Percentiles rank a stretch among this genome's conserved stretches.
Conservation (phyloP, 768 basidiomycete genomes). For the Crepidotus variabilis region DNA sequence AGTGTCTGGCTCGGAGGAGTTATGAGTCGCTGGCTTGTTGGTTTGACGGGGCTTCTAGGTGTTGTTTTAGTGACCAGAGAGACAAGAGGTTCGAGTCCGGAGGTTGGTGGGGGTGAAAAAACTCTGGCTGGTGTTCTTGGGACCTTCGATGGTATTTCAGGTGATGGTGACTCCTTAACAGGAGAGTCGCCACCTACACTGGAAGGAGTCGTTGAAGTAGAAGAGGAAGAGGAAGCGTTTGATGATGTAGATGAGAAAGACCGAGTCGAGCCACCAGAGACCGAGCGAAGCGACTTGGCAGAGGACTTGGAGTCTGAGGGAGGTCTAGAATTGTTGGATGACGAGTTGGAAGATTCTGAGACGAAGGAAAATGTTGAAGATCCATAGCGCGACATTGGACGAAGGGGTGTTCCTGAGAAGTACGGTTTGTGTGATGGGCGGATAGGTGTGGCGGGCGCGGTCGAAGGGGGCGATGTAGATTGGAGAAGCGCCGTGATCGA, state of each 20-base stretch:
- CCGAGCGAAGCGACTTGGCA: not conserved
- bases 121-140: not conserved
- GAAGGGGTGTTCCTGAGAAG: slow-evolving; percentile 30
- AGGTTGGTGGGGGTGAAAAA: slow-evolving; percentile 2
- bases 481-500: not conserved
- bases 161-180: slow-evolving; percentile 2
- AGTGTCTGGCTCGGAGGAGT: slow-evolving; percentile 11
- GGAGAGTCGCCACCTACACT: not conserved
- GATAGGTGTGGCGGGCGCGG: slow-evolving; percentile 36
- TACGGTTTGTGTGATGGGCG: slow-evolving; percentile 35
- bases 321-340: not conserved
- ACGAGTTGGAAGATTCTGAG: slow-evolving; percentile 18
- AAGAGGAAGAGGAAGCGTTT: slow-evolving; percentile 17
- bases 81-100: not conserved
- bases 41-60: not conserved
- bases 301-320: not conserved
- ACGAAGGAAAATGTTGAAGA: slow-evolving; percentile 34
- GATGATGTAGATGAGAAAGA: slow-evolving; percentile 11
- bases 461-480: slow-evolving; percentile 25
- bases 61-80: not conserved
- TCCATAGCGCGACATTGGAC: slow-evolving; percentile 35
- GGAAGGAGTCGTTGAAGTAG: slow-evolving; percentile 26
- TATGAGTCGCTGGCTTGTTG: slow-evolving; percentile 11
- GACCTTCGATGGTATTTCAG: not conserved
- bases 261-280: not conserved